Evolutionary conservation across 1,284 basidiomycete species (phyloP), one percentile per base, ranked within the genome.

Genomic region (Cutaneotrichosporon spelunceum): DNA sequence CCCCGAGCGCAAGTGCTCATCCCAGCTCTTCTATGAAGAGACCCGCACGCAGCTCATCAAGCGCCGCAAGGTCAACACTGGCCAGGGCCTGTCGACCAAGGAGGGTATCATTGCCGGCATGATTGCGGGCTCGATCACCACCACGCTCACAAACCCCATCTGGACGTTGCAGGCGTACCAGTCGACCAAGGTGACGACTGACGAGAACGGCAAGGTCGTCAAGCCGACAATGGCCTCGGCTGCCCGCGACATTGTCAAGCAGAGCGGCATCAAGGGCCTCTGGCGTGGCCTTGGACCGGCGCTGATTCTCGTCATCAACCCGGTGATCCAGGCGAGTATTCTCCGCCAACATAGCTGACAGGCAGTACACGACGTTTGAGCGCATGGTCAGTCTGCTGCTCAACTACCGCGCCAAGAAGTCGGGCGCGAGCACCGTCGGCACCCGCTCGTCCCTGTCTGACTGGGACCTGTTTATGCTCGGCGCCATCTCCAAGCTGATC

Each of bases 201-300:
- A 56, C 19, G 47, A 48, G 21, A 63, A 61, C 44, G 66, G 53
- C 39, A 61, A 56, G 33, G 70, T 70, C 44, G 60, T 66, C 50
- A 88, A 87, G 63, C 84, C 88, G 16, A 84, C 87, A 9, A 83
- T 90, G 64, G 57, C 87, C 13, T 84, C 90, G 71, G 91, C 90
- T 3, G 81, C 91, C 36, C 78, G 83, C 59, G 84, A 84, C 65
- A 91, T 99, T 64, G 70, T 93, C 47, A 83, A 85, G 57, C 87
- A 88, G 66, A 90, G 89, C 72, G 95, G 95, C 13, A 69, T 86
- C 23, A 77, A 83, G 23, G 94, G 88, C 1, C 89, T 99, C 73
- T 98, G 91, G 89, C 84, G 93, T 57, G 96, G 96, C n/a, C 85
- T 99, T 45, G 93, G 93, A 0, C 94, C 96, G 3, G 94, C 95